phyloP scores from a whole-genome alignment of 768 basidiomycete genomes.

The Hygrophorus russula region DNA sequence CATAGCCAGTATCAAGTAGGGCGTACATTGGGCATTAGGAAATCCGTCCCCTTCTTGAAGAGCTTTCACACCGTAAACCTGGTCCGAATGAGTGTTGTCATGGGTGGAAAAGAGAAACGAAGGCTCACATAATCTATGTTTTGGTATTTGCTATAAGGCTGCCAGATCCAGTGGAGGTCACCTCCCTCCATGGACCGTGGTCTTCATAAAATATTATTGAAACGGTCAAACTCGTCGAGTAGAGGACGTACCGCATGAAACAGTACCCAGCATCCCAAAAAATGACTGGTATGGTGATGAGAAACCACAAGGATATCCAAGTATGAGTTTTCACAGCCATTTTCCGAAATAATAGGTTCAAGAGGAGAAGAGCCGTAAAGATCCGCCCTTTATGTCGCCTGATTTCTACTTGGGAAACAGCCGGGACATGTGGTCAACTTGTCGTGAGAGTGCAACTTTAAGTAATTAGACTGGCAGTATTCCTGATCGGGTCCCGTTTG shows the following conservation, averaged over 20 bases:
- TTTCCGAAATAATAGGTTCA: too few relatives aligned
- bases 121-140: constrained; percentile 32
- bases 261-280: constrained; percentile 79
- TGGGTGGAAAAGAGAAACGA: background rate
- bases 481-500: too few relatives aligned
- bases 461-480: too few relatives aligned
- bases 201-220: constrained; percentile 21
- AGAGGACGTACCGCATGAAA: constrained; percentile 48
- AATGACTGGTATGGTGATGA: constrained; percentile 52
- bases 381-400: too few relatives aligned
- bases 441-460: too few relatives aligned
- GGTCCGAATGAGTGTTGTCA: background rate
- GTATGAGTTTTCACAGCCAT: too few relatives aligned
- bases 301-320: constrained; percentile 58
- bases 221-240: background rate
- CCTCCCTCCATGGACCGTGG: constrained; percentile 84
- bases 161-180: constrained; percentile 88
- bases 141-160: constrained; percentile 71
- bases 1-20: background rate
- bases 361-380: too few relatives aligned
- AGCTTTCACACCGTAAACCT: constrained; percentile 68
- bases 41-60: constrained; percentile 65
- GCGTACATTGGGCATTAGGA: constrained; percentile 73
- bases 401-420: too few relatives aligned
- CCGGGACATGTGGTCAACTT: too few relatives aligned